Conservation (phyloP, 2,329 filamentous ascomycete genomes). For the Talaromyces sp. region DNA sequence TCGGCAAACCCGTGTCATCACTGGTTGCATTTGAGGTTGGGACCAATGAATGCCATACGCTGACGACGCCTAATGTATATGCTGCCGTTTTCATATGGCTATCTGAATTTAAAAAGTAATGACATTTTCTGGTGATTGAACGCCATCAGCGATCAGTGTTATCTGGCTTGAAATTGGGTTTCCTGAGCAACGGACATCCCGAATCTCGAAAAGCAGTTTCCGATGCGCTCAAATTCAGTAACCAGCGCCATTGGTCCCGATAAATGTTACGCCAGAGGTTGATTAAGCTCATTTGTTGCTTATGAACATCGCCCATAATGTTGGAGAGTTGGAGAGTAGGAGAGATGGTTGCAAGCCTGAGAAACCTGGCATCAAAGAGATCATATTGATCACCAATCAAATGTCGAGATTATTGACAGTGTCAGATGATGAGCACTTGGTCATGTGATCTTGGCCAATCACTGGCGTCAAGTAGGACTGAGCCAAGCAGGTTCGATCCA, state of each 20-base stretch:
- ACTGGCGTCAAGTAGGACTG: too few relatives aligned
- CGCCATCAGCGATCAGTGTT: not conserved
- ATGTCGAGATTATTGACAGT: not conserved
- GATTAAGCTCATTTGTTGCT: too few relatives aligned
- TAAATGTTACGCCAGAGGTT: too few relatives aligned
- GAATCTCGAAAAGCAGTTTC: not conserved
- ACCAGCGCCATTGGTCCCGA: too few relatives aligned
- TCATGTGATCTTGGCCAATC: not conserved
- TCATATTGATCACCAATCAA: not conserved
- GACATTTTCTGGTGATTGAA: not conserved
- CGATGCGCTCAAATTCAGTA: not conserved
- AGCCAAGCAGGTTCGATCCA: not conserved
- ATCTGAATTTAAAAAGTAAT: not conserved
- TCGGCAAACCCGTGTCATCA: not conserved
- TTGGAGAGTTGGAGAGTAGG: too few relatives aligned
- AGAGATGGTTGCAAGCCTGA: not conserved
- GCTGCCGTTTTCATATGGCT: not conserved
- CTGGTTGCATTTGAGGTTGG: not conserved
- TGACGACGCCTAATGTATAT: not conserved
- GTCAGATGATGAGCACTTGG: not conserved
- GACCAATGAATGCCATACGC: not conserved
- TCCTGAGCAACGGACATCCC: not conserved
- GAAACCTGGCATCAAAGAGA: not conserved
- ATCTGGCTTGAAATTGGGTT: too few relatives aligned
- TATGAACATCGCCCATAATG: not conserved